These are phyloP conservation scores for Globisporangium middletonii DNA, from an alignment of 352 stramenopile genomes.

Conservation along the genomic window DNA sequence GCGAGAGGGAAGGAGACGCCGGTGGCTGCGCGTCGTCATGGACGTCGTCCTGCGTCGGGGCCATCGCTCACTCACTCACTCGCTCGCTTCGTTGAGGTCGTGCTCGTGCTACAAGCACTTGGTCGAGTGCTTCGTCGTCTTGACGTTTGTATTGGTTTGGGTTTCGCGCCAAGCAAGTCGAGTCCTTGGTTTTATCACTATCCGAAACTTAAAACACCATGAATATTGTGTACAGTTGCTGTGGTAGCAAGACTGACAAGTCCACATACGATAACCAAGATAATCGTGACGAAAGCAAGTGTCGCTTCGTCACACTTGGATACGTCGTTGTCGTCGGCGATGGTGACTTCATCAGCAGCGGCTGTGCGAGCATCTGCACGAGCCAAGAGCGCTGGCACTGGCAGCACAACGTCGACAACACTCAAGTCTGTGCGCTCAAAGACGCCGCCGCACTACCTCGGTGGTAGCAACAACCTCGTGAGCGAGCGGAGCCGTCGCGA, in stretches of 20 bases:
- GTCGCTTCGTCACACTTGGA: too few species aligned
- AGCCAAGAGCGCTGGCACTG: neutral
- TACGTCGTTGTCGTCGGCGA: neutral
- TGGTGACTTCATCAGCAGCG: neutral
- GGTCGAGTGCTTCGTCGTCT: too few species aligned
- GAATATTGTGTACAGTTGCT: neutral
- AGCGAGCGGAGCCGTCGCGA: constrained; percentile 53
- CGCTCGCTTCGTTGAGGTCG: too few species aligned
- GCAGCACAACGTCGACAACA: neutral
- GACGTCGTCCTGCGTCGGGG: neutral
- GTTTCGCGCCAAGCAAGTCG: neutral
- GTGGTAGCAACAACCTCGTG: constrained; percentile 61
- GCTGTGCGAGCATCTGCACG: neutral
- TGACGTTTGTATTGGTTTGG: too few species aligned
- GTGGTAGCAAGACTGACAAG: neutral
- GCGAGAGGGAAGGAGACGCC: neutral
- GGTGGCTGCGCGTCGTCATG: neutral
- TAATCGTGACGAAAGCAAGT: neutral
- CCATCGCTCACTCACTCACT: neutral
- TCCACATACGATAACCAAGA: neutral
- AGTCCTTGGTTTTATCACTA: neutral
- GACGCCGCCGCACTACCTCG: constrained; percentile 35
- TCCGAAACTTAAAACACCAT: neutral
- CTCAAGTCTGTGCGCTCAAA: neutral
- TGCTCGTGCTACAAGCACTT: too few species aligned